These are phyloP conservation scores for Trametes maxima DNA, from an alignment of 768 basidiomycete genomes.

Conservation along the genomic window DNA sequence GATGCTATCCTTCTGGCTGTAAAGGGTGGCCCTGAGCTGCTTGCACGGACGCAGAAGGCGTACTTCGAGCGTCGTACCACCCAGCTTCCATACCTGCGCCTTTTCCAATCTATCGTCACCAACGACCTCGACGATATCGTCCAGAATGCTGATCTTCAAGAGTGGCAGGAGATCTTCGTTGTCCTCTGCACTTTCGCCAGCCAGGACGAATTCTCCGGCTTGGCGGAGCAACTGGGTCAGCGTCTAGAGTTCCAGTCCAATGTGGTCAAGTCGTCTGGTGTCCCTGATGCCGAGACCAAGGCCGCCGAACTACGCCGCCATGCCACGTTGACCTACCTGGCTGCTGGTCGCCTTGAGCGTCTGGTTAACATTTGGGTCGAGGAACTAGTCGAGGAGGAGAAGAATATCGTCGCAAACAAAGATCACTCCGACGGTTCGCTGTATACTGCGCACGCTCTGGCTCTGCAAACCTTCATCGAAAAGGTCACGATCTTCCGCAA, in stretches of 20 bases:
- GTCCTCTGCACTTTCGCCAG: constrained; percentile 93
- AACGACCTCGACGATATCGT: constrained; percentile 93
- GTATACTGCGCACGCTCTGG: constrained; percentile 81
- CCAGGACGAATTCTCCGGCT: constrained; percentile 79
- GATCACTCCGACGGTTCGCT: constrained; percentile 49
- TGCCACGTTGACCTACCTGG: constrained; percentile 91
- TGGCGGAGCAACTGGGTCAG: constrained; percentile 90
- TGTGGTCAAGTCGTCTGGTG: constrained; percentile 53
- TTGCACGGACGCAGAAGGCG: constrained; percentile 86
- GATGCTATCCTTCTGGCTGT: constrained; percentile 95
- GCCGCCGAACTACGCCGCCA: constrained; percentile 71
- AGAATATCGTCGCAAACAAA: constrained; percentile 43
- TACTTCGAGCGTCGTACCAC: constrained; percentile 87
- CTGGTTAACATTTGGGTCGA: constrained; percentile 91
- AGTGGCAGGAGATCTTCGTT: constrained; percentile 97
- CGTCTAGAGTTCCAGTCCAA: constrained; percentile 86
- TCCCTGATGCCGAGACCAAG: constrained; percentile 43
- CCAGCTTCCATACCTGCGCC: constrained; percentile 81
- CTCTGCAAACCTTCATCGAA: constrained; percentile 92
- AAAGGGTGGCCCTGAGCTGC: constrained; percentile 84
- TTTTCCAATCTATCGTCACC: constrained; percentile 93
- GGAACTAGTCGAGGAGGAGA: constrained; percentile 87
- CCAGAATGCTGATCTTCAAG: constrained; percentile 90
- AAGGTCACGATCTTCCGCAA: constrained; percentile 94
- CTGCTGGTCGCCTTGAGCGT: constrained; percentile 85